Evolutionary conservation across 1,284 basidiomycete genomes (phyloP), one percentile per base, ranked within the genome.

Genomic region (Laetiporus sulphureus): DNA sequence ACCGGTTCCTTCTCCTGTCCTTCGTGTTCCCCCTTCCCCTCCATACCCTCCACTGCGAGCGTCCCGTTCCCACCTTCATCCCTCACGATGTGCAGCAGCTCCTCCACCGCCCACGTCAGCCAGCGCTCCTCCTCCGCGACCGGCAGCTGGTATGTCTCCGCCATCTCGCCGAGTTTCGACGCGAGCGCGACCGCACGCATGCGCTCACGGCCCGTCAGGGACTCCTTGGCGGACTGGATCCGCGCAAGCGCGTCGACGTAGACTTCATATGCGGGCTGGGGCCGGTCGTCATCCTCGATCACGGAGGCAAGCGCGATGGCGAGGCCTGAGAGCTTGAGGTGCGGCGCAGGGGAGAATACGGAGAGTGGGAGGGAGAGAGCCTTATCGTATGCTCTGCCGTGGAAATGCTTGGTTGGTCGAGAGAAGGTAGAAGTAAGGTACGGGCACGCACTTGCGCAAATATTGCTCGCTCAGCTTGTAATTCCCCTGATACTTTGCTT

Each of bases 241-340:
- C 52, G 54, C 12, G 49, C 53, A 48, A 79, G 64, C 1, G 69
- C 68, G n/a, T 67, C 63, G 11, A 53, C 50, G 54, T 80, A 74
- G 1, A 71, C 60, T 3, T 69, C 64, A 50, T 77, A 83, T 0
- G 86, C 83, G 5, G 63, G 62, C 22, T 69, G 58, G 0, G 59
- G 60, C 19, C 69, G 65, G 7, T 68, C 60, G 5, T 65, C 58
- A 11, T 64, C 60, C 50, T 86, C 80, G 12, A 81, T 64, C 1
- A 82, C 72, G 34, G 77, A 76, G 2, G 76, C 80, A 32, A 87
- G 67, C 4, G 71, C 64, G 16, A 83, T 70, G 1, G 75, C 79
- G n/a, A 89, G 75, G 1, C 85, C 85, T 0, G 82, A 78, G 2
- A 78, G 63, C 59, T 85, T 88, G 46, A 87, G 68, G 45, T 79